Conservation (phyloP, 768 basidiomycete genomes). For the Psilocybe tampanensis region DNA sequence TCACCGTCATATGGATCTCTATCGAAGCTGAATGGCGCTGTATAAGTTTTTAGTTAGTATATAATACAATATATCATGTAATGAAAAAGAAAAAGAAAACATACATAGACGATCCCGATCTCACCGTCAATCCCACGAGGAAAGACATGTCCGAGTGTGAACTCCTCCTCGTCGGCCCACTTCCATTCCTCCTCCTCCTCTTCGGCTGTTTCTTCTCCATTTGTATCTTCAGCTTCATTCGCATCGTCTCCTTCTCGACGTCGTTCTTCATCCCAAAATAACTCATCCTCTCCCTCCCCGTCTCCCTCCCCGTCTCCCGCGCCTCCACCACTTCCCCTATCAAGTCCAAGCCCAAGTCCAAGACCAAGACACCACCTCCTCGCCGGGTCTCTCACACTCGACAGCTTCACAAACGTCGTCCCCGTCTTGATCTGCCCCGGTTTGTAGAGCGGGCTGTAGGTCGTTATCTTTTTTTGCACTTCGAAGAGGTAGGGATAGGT, state of each 20-base stretch:
- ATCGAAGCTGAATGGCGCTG: constrained; percentile 57
- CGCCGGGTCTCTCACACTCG: constrained; percentile 57
- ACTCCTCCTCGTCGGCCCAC: constrained; percentile 75
- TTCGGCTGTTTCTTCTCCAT: constrained; percentile 28
- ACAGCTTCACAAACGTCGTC: constrained; percentile 50
- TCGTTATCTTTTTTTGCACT: constrained; percentile 47
- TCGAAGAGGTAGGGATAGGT: constrained; percentile 62
- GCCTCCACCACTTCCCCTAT: too few species aligned
- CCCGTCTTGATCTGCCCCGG: constrained; percentile 58
- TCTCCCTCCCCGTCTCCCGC: too few species aligned
- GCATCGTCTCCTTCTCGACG: constrained; percentile 36
- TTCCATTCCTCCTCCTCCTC: constrained; percentile 53
- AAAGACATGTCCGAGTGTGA: constrained; percentile 62
- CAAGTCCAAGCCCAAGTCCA: too few species aligned
- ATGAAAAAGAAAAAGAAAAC: constrained; percentile 24
- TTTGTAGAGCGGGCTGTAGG: constrained; percentile 41
- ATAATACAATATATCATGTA: neutral
- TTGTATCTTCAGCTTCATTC: too few species aligned
- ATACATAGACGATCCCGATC: constrained; percentile 65
- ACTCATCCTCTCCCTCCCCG: constrained; percentile 34
- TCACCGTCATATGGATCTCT: constrained; percentile 66
- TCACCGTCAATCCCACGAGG: constrained; percentile 42
- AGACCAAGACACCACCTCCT: too few species aligned
- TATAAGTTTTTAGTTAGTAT: neutral
- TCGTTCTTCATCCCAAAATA: constrained; percentile 29